Conservation (phyloP, 2,329 filamentous ascomycete genomes). For the Beauveria pseudobassiana region DNA sequence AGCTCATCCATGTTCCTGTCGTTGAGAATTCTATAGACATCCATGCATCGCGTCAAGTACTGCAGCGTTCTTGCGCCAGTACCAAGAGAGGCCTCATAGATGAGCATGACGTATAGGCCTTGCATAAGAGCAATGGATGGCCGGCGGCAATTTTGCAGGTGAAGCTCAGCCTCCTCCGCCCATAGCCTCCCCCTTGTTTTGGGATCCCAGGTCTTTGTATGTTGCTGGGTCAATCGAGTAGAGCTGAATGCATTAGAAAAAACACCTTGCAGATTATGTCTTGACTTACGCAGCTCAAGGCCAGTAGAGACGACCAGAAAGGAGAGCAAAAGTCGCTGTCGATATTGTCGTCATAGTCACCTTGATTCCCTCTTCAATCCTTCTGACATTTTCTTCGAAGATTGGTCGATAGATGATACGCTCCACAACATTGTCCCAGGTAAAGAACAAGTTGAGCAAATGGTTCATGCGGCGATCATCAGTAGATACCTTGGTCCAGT, state of each 20-base stretch:
- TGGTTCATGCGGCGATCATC: background rate
- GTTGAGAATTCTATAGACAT: background rate
- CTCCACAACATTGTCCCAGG: background rate
- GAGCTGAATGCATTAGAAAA: background rate
- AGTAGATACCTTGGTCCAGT: background rate
- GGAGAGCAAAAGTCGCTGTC: background rate
- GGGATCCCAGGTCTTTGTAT: background rate
- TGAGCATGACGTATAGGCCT: background rate
- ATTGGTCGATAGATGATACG: background rate
- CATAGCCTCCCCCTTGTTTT: background rate
- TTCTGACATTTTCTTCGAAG: background rate
- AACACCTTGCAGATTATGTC: too few species aligned
- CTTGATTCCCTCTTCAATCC: background rate
- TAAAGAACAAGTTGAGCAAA: background rate
- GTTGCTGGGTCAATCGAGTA: background rate
- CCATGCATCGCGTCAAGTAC: background rate
- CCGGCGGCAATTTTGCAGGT: background rate
- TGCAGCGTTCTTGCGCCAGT: background rate
- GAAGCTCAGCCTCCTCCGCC: background rate
- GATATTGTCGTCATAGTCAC: background rate
- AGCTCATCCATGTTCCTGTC: background rate
- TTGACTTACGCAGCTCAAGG: background rate
- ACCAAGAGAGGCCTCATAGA: background rate
- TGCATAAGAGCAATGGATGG: background rate
- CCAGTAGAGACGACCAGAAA: background rate